Evolutionary conservation across 2,329 filamentous ascomycete genomes (phyloP), one percentile per base, ranked within the genome.

Genomic region (Aspergillus aculeatinus): DNA sequence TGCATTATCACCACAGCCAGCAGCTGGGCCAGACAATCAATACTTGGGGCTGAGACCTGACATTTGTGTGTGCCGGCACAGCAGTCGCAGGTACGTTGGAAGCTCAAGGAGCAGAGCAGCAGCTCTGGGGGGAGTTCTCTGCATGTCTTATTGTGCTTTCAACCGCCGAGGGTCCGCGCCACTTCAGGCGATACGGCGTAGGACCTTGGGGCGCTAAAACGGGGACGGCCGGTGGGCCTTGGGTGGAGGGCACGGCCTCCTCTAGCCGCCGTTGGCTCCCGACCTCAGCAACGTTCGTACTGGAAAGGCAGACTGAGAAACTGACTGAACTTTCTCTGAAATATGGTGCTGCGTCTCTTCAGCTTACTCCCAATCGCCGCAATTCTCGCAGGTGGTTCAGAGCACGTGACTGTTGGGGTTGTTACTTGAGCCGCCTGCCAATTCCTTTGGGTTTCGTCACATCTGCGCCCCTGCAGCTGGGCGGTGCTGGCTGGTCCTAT

Each of bases 201-300:
- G 61, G 64, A 55, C 58, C 54, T 63, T 53, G 57, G 60, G 64
- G 70, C 70, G 69, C 65, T 68, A 69, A 71, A 60, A 65, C 64
- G 64, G 65, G 62, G 60, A 61, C 60, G 63, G 62, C 63, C 58
- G 58, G 66, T 54, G 62, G 60, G 52, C 59, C 54, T 51, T 58
- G 58, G 52, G 48, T 48, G 23, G 49, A 49, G 58, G 63, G 60
- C 61, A 56, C 56, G 55, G 61, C 64, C 55, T 60, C 51, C 25
- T 57, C 62, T 70, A 68, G 61, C 66, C 70, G 70, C 70, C 62
- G 70, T 71, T 72, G 69, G 68, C 55, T 54, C 51, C 52, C 39
- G 51, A 23, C 23, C 5, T 14, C 42, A 56, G 50, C 48, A 33
- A 39, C 42, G 55, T 42, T 35, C 25, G 48, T 47, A 23, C 44